Evolutionary conservation across 108 stramenopile genomes (phyloP), one percentile per base, ranked within the genome.

Genomic region (Conticribra weissflogii): DNA sequence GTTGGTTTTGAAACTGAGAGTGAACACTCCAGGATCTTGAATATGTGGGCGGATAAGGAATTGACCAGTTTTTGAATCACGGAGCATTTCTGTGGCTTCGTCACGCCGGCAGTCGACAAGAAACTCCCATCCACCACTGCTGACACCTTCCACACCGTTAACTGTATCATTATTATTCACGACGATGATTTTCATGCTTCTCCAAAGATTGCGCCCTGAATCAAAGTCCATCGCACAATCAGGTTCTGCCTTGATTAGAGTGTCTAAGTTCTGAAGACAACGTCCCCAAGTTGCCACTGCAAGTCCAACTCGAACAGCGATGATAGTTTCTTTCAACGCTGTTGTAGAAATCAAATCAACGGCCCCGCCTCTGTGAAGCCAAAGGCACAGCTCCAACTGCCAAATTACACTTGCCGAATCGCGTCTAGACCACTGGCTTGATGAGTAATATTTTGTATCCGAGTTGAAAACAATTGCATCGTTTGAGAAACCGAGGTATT

Each of bases 71-170:
- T 76, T 57, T 46, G 79, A 62, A 64, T 70, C 68, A 50, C 85
- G 73, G 15, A 95, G 88, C 72, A 95, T 78, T 63, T 88, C 86
- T 28, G 91, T 92, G 0, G 94, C 91, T 69, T 92, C 90, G 33
- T 88, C 76, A 19, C 94, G 78, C 8, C 79, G 72, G 49, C 90
- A 92, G 53, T 95, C 94, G 3, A 93, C 91, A 15, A 95, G 79
- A 66, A 95, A 95, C 54, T 95, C 91, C 94, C 94, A 95, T 2
- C 94, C 94, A 4, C 94, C 94, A 54, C 94, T 91, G 17, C 68
- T 72, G 5, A 81, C 83, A 19, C 72, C 63, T 31, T 84, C 83
- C 34, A 82, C 66, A 46, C 60, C 60, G 51, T 62, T 63, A 16
- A 60, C 28, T 17, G 71, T 66, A 36, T 76, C 53, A 3, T 76